Conservation (phyloP, 2,329 filamentous ascomycete species). For the Penicillium sp. region DNA sequence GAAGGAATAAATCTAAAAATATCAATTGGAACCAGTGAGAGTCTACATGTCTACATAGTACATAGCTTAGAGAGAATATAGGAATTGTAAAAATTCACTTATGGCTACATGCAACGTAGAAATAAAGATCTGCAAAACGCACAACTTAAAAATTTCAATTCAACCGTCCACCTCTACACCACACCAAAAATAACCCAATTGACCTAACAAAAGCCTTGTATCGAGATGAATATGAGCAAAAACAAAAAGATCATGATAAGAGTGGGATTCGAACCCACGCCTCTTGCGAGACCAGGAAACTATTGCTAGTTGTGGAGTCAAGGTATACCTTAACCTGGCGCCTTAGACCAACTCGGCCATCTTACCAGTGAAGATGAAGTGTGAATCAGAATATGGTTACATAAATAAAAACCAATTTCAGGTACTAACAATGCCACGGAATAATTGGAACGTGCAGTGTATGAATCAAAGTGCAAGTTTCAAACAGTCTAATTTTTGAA, state of each 20-base stretch:
- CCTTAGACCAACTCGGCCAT: slow-evolving; percentile 37
- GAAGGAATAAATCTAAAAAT: neutral
- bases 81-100: too few species aligned
- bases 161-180: neutral
- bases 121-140: neutral
- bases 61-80: neutral
- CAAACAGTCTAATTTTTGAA: too few species aligned
- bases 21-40: neutral
- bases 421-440: too few species aligned
- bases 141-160: neutral
- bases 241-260: slow-evolving; percentile 5
- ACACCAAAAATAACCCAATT: neutral
- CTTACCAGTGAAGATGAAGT: slow-evolving; percentile 20
- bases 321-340: slow-evolving; percentile 35
- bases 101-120: too few species aligned
- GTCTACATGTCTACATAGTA: too few species aligned
- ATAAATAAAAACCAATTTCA: accelerated
- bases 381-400: accelerated
- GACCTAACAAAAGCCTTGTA: neutral
- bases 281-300: slow-evolving; percentile 12
- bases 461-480: too few species aligned
- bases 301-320: slow-evolving; percentile 17
- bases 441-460: too few species aligned
- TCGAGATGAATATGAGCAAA: neutral
- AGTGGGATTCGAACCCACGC: slow-evolving; percentile 12